phyloP scores from a whole-genome alignment of 371 early-diverging fungal species.

The Actinomucor elegans region DNA sequence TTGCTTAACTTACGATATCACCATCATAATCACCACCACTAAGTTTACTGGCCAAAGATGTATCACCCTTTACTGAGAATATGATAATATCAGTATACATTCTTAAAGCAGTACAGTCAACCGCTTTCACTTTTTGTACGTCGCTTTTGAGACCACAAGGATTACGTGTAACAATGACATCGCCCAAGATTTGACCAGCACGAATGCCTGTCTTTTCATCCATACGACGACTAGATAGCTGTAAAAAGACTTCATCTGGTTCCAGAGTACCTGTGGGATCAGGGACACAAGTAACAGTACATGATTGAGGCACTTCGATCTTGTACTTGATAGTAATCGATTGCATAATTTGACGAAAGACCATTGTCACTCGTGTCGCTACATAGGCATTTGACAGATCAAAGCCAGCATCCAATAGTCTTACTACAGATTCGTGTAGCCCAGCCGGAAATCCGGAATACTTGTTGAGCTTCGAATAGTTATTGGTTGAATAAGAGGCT shows the following conservation, averaged over 20 bases:
- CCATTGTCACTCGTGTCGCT: slow-evolving; percentile 33
- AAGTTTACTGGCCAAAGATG: slow-evolving; percentile 43
- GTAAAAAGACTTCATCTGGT: slow-evolving; percentile 40
- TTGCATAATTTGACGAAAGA: slow-evolving; percentile 38
- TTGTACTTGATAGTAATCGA: slow-evolving; percentile 36
- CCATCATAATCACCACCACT: slow-evolving; percentile 60
- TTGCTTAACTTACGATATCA: slow-evolving; percentile 39
- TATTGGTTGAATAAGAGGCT: neutral
- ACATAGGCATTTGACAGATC: slow-evolving; percentile 41
- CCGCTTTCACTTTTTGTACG: slow-evolving; percentile 44
- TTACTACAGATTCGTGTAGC: slow-evolving; percentile 33
- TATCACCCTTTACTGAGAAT: slow-evolving; percentile 38
- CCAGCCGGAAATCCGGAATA: slow-evolving; percentile 41
- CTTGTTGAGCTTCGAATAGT: slow-evolving; percentile 12
- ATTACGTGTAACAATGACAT: slow-evolving; percentile 44
- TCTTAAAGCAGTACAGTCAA: slow-evolving; percentile 34
- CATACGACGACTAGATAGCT: slow-evolving; percentile 29
- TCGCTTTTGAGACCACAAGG: slow-evolving; percentile 49
- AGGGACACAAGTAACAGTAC: slow-evolving; percentile 47
- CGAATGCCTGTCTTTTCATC: slow-evolving; percentile 44
- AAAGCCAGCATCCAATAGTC: slow-evolving; percentile 48
- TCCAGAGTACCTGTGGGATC: slow-evolving; percentile 44
- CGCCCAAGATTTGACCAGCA: slow-evolving; percentile 40
- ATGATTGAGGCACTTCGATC: slow-evolving; percentile 44
- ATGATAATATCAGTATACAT: slow-evolving; percentile 47